These are phyloP conservation scores for Oxytropis ochrocephala DNA, from an alignment of 306 rosid species.

Conservation along the genomic window DNA sequence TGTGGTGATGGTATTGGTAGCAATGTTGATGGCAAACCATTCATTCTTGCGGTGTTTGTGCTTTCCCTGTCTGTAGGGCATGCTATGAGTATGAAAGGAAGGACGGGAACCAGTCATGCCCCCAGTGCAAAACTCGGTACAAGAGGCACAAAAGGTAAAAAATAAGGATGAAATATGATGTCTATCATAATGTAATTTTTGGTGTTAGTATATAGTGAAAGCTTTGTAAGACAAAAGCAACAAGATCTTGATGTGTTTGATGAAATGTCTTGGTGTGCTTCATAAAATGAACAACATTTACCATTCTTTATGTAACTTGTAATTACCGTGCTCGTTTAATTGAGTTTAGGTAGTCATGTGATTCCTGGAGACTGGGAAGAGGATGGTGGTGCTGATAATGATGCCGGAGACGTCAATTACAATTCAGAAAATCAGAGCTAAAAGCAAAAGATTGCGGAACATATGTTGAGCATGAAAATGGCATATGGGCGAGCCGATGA, in stretches of 20 bases:
- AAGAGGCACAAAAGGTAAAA: conserved; percentile 77
- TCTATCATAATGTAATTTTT: neutral
- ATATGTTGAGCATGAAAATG: conserved; percentile 88
- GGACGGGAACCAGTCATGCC: conserved; percentile 95
- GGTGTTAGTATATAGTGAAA: neutral
- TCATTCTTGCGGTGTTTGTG: conserved; percentile 68
- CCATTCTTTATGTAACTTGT: neutral
- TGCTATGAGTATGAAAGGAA: conserved; percentile 97
- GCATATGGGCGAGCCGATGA: conserved; percentile 68
- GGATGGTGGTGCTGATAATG: conserved; percentile 54
- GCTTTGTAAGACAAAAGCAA: neutral
- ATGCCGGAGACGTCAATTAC: conserved; percentile 57
- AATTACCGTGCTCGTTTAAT: neutral
- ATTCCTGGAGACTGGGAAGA: conserved; percentile 76
- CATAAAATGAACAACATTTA: neutral
- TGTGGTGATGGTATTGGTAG: conserved; percentile 85
- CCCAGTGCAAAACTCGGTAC: conserved; percentile 91
- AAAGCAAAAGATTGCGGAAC: conserved; percentile 88
- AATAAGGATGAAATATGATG: neutral
- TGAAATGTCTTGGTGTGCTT: too few relatives aligned
- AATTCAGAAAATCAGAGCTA: conserved; percentile 67
- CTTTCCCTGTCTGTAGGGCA: conserved; percentile 90
- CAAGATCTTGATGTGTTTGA: neutral
- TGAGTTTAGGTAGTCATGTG: conserved; percentile 80
- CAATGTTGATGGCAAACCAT: conserved; percentile 56